Percentiles rank a stretch among this genome's conserved stretches.
Evolutionary conservation across 306 rosid species (phyloP).

Genomic region (Castanospermum australe): DNA sequence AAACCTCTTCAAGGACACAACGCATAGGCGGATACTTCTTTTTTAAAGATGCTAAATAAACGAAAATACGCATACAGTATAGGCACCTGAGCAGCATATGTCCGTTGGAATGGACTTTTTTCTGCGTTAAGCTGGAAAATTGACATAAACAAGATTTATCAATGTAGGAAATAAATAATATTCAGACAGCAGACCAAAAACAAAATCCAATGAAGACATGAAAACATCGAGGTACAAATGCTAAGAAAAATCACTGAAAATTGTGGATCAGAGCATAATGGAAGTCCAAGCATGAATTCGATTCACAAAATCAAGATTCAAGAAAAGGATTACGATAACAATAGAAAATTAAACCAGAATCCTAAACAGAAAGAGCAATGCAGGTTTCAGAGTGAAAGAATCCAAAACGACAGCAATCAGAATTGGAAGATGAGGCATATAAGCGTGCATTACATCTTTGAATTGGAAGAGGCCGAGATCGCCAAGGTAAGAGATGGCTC

Average conservation of each 20-base stretch:
- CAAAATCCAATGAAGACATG: neutral
- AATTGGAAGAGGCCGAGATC: slow-evolving; percentile 84
- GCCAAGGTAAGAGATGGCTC: slow-evolving; percentile 66
- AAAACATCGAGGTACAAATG: neutral
- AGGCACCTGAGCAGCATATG: slow-evolving; percentile 80
- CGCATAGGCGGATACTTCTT: neutral
- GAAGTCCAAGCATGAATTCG: neutral
- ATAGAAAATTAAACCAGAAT: neutral
- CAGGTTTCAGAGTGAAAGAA: neutral
- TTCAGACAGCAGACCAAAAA: neutral
- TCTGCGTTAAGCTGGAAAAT: slow-evolving; percentile 68
- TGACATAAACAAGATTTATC: neutral
- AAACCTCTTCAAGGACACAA: neutral
- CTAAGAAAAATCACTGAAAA: no score
- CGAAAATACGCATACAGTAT: neutral
- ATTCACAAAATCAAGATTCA: neutral
- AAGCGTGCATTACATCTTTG: slow-evolving; percentile 51
- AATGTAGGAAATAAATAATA: neutral
- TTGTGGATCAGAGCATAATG: neutral
- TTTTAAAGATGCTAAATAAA: neutral
- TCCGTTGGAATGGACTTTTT: slow-evolving; percentile 78
- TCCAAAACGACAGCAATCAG: neutral
- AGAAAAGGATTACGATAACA: neutral
- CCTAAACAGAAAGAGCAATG: neutral
- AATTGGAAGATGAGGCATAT: neutral